Base-by-base conservation (phyloP, 2,329 filamentous ascomycete species). In the Cytospora paraplurivora region DNA sequence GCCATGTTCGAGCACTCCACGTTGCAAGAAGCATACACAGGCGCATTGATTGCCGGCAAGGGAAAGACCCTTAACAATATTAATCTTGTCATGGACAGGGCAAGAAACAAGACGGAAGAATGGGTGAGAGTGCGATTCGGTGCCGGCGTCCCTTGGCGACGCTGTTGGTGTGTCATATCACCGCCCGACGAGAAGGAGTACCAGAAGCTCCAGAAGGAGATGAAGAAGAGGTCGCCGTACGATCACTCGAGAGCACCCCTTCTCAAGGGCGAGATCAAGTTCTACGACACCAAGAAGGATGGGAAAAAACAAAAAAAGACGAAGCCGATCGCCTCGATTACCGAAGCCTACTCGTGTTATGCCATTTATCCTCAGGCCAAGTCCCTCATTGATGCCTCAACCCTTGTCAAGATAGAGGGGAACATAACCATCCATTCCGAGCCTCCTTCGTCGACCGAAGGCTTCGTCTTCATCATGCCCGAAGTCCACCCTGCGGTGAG, bases 391-490 rank as follows among this genome's bases (percentile, higher is more conserved):
- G 93, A 99, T 69, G 91, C 94, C 64, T 98, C 95, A 1, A 97
- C 94, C 0, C 79, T 99, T 65, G 85, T 98, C 67, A 99, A 99
- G 76, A 85, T 99, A 34, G 95, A 99, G 77, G 95, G 93, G 11
- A 87, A 87, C 67, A 92, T 99, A 66, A 93, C 90, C 0, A 91
- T 97, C 47, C 93, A 97, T 76, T 89, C 89, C 0, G 85, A 88
- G 13, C 88, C 91, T 10, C 87, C 92, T 32, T 88, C 89, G 0
- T 87, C 87, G 2, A 90, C 90, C 0, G 95, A 99, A 74, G 95
- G 95, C 0, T 97, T 97, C 71, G 92, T 99, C 5, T 99, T 99
- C 72, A 88, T 98, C 69, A 97, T 99, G 93, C 95, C 95, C 4
- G 95, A 99, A 75, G 86, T 90, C 1, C 92, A 92, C 71, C 89